Percentiles rank a stretch among this genome's conserved stretches.
Evolutionary conservation across 225 moss, liverwort and hornwort species (phyloP).

Genomic region (Thuidium tamariscinum): DNA sequence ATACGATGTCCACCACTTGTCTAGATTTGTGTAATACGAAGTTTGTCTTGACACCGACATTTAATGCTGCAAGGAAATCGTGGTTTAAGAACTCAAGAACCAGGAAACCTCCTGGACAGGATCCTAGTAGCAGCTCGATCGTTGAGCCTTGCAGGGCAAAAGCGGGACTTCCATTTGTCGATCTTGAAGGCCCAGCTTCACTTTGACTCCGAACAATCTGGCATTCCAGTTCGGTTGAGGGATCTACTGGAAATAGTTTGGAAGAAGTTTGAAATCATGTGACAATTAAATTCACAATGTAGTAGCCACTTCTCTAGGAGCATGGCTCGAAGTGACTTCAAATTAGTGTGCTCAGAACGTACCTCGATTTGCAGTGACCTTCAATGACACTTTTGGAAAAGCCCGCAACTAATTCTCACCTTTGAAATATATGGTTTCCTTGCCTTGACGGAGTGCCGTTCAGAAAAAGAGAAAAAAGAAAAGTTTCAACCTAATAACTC

Average conservation of each 20-base stretch:
- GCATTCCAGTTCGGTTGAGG: not conserved
- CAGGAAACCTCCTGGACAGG: not conserved
- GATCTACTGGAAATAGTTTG: not conserved
- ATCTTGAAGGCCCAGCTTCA: not conserved
- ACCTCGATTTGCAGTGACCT: too few species aligned
- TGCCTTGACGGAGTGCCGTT: not conserved
- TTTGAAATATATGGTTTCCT: not conserved
- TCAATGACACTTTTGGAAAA: not conserved
- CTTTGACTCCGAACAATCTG: not conserved
- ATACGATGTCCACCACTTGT: not conserved
- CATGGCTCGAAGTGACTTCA: not conserved
- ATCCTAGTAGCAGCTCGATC: not conserved
- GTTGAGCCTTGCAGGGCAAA: not conserved
- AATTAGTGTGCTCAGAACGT: not conserved
- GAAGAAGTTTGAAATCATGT: not conserved
- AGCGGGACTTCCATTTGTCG: not conserved
- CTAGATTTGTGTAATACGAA: not conserved
- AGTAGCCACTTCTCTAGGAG: not conserved
- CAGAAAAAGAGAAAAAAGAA: not conserved
- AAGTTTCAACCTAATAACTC: too few species aligned
- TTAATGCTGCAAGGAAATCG: not conserved
- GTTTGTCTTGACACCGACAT: not conserved
- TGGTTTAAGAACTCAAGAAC: not conserved
- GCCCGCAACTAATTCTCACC: not conserved
- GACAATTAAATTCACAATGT: not conserved